Evolutionary conservation across 2,329 filamentous ascomycete species (phyloP).

Genomic region (Achaetomium macrosporum): DNA sequence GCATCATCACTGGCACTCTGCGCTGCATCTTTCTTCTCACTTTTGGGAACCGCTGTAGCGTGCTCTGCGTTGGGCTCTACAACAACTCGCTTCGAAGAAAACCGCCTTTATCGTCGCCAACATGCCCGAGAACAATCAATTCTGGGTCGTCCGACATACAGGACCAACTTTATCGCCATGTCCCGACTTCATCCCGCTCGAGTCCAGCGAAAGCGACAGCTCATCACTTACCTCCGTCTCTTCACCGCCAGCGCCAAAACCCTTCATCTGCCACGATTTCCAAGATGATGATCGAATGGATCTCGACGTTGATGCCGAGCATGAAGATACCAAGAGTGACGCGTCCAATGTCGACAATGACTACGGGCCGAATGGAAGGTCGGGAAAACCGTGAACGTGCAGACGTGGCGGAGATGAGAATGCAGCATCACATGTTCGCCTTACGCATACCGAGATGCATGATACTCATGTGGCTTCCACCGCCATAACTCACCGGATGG

Average conservation of each 20-base stretch:
- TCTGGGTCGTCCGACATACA: not conserved
- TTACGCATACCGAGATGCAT: not conserved
- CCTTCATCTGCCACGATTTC: not conserved
- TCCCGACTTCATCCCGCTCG: constrained; percentile 10
- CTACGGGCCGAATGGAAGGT: constrained; percentile 5
- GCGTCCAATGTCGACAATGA: not conserved
- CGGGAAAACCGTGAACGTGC: not conserved
- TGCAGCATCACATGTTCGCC: not conserved
- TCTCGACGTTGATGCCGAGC: not conserved
- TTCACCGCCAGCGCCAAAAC: not conserved
- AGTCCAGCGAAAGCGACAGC: constrained; percentile 7
- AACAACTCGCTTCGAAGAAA: not conserved
- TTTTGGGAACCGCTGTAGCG: constrained; percentile 34
- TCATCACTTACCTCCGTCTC: not conserved
- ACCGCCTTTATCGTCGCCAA: not conserved
- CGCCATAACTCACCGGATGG: not conserved
- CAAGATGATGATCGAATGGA: not conserved
- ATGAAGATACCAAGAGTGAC: not conserved
- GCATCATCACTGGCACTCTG: constrained; percentile 33
- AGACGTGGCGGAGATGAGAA: not conserved
- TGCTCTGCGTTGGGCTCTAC: constrained; percentile 17
- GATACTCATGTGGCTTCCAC: not conserved
- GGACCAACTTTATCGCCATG: not conserved
- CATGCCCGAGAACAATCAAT: not conserved
- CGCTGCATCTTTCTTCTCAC: constrained; percentile 36